Evolutionary conservation across 2,329 filamentous ascomycete genomes (phyloP).

Genomic region (Juglanconis oblonga): DNA sequence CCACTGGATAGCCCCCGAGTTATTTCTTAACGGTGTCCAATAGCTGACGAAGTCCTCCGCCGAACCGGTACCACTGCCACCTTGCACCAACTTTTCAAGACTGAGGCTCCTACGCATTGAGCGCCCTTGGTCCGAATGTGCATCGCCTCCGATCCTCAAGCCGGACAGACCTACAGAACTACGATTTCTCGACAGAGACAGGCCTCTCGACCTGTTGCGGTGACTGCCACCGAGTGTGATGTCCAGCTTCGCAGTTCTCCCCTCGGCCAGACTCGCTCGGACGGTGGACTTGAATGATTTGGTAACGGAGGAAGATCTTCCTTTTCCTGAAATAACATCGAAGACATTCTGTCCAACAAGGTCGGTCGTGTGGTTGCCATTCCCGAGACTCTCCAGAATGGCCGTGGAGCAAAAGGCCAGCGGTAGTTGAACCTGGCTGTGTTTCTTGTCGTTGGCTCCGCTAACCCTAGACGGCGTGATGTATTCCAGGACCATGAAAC

Average conservation of each 20-base stretch:
- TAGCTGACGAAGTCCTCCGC: slow-evolving; percentile 8
- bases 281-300: slow-evolving; percentile 8
- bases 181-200: slow-evolving; percentile 6
- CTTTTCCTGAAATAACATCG: slow-evolving; percentile 5
- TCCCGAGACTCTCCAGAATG: slow-evolving; percentile 1
- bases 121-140: neutral
- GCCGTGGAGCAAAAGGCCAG: slow-evolving; percentile 9
- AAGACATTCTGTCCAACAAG: slow-evolving; percentile 9
- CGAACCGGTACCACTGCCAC: neutral
- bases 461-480: neutral
- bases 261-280: slow-evolving; percentile 2
- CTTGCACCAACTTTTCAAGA: slow-evolving; percentile 1
- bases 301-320: slow-evolving; percentile 5
- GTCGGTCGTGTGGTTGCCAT: neutral
- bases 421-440: neutral
- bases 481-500: slow-evolving; percentile 8
- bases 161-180: neutral
- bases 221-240: slow-evolving; percentile 1
- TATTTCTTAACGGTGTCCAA: slow-evolving; percentile 15
- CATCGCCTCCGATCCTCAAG: neutral
- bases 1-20: neutral
- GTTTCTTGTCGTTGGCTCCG: neutral
- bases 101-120: slow-evolving; percentile 8
- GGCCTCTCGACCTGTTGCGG: neutral
- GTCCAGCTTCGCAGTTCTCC: slow-evolving; percentile 5